These are phyloP conservation scores for Nicotiana benthamiana DNA, from an alignment of 257 asterid species.

Conservation along the genomic window DNA sequence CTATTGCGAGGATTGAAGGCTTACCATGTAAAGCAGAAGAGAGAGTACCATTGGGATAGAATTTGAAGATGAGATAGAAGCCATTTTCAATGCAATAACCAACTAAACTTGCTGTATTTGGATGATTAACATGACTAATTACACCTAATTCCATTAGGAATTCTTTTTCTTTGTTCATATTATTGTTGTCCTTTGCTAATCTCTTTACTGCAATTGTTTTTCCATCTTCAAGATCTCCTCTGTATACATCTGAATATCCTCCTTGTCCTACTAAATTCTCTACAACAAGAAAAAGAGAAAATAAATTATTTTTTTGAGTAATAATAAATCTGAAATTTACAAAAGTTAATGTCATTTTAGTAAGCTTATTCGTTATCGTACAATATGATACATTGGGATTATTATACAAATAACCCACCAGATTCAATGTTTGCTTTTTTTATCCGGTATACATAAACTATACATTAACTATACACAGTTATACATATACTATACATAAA, in stretches of 20 bases:
- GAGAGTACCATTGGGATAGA: constrained; percentile 71
- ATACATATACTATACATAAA: too few species aligned
- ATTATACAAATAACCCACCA: too few species aligned
- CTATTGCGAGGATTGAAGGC: neutral
- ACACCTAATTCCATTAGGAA: constrained; percentile 69
- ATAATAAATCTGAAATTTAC: too few species aligned
- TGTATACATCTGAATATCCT: constrained; percentile 77
- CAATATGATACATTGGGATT: too few species aligned
- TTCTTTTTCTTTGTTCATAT: constrained; percentile 56
- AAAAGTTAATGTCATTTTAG: too few species aligned
- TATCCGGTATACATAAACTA: too few species aligned
- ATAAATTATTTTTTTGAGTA: too few species aligned
- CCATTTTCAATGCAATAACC: constrained; percentile 84
- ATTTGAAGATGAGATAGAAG: constrained; percentile 53
- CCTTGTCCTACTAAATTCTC: constrained; percentile 80
- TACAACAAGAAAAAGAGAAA: constrained; percentile 13
- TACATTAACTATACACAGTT: too few species aligned
- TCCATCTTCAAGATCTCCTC: constrained; percentile 43
- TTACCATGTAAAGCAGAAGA: constrained; percentile 67
- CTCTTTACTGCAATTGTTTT: constrained; percentile 60
- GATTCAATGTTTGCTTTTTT: too few species aligned
- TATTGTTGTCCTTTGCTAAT: constrained; percentile 46
- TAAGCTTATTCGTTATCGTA: too few species aligned
- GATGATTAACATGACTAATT: constrained; percentile 69
- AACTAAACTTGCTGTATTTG: constrained; percentile 54